Conservation (phyloP, 805 yeast species). For the Starmerella vaccinii region DNA sequence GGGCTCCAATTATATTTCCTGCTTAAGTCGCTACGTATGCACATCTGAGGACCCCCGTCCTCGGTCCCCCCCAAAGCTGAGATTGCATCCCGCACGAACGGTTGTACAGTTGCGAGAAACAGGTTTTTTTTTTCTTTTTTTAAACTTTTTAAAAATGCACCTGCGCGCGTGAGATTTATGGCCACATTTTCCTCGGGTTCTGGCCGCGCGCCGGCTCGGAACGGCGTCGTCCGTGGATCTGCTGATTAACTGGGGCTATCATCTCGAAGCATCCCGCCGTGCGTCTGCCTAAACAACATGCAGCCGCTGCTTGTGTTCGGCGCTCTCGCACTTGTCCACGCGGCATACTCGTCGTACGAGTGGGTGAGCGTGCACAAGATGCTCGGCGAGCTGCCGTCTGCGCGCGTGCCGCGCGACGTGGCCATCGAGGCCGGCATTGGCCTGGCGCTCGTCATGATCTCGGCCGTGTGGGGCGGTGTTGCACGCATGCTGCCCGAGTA, state of each 20-base stretch:
- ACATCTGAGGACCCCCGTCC: too few relatives aligned
- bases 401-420: conserved; percentile 29
- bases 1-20: too few relatives aligned
- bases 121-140: too few relatives aligned
- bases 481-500: conserved; percentile 39
- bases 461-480: conserved; percentile 29
- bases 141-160: background rate
- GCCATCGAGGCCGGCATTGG: conserved; percentile 43
- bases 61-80: too few relatives aligned
- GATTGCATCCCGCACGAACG: too few relatives aligned
- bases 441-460: conserved; percentile 35
- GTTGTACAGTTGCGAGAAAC: too few relatives aligned
- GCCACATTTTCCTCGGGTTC: background rate
- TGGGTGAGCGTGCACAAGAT: conserved; percentile 12
- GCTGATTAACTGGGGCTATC: background rate
- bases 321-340: conserved; percentile 12
- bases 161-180: background rate
- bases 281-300: background rate
- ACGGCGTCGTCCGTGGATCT: background rate
- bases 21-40: too few relatives aligned
- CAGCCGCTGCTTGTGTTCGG: conserved; percentile 11
- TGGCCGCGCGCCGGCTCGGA: background rate
- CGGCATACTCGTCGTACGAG: conserved; percentile 19
- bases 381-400: background rate
- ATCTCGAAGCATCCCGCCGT: background rate